Evolutionary conservation across 352 stramenopile genomes (phyloP).

Genomic region (Pythium utonaiense): DNA sequence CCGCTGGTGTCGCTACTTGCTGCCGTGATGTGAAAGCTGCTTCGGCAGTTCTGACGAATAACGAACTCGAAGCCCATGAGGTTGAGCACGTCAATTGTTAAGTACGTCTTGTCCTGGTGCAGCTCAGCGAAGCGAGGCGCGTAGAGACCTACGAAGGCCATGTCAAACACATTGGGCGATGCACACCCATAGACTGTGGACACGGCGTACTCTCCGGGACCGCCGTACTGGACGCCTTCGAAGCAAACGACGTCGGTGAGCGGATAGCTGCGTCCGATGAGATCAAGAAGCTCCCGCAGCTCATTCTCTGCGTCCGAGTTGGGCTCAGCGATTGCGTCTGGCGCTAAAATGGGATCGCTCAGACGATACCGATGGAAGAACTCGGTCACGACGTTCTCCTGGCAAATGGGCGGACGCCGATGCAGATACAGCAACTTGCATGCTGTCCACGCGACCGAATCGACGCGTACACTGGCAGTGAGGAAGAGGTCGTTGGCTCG

Average conservation of each 20-base stretch:
- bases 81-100: conserved; percentile 45
- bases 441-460: conserved; percentile 49
- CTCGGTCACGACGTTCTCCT: conserved; percentile 49
- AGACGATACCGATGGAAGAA: conserved; percentile 46
- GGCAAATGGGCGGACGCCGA: conserved; percentile 46
- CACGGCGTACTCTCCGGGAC: conserved; percentile 18
- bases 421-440: conserved; percentile 55
- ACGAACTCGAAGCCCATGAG: conserved; percentile 53
- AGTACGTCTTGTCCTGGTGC: conserved; percentile 33
- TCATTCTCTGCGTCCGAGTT: conserved; percentile 52
- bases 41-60: conserved; percentile 40
- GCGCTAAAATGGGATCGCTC: conserved; percentile 19
- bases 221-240: conserved; percentile 39
- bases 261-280: conserved; percentile 45
- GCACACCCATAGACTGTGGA: conserved; percentile 37
- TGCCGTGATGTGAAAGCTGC: conserved; percentile 21
- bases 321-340: conserved; percentile 27
- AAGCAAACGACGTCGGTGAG: conserved; percentile 34
- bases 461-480: conserved; percentile 35
- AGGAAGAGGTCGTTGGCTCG: conserved; percentile 35
- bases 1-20: conserved; percentile 1
- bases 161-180: conserved; percentile 38
- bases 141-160: conserved; percentile 38
- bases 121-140: conserved; percentile 31
- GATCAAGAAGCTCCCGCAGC: conserved; percentile 37